Evolutionary conservation across 495 filamentous ascomycete species (phyloP).

Genomic region (Aspergillus baeticus): DNA sequence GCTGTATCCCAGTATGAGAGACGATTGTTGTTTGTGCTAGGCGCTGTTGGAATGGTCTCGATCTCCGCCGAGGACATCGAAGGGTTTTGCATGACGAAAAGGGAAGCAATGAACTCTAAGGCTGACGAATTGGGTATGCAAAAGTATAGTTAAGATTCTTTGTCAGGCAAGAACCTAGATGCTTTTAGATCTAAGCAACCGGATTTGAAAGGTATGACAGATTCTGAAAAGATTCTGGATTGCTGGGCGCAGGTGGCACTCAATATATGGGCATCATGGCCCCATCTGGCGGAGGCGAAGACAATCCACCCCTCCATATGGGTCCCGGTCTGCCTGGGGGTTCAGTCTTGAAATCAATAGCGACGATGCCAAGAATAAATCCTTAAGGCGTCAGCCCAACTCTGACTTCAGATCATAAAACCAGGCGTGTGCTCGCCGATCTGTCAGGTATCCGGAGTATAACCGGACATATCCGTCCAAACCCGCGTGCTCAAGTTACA

Average conservation of each 20-base stretch:
- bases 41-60: not conserved
- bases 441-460: constrained; percentile 13
- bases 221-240: constrained; percentile 2
- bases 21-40: constrained; percentile 11
- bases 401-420: constrained; percentile 6
- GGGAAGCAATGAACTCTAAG: not conserved
- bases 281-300: constrained; percentile 3
- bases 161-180: not conserved
- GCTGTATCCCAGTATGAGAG: constrained; percentile 18
- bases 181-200: not conserved
- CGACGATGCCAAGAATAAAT: constrained; percentile 8
- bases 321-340: not conserved
- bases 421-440: constrained; percentile 5
- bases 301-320: constrained; percentile 3
- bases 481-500: constrained; percentile 16
- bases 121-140: not conserved
- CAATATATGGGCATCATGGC: constrained; percentile 13
- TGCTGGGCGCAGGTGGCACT: constrained; percentile 6
- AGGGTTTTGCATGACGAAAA: constrained; percentile 9
- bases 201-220: not conserved
- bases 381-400: constrained; percentile 13
- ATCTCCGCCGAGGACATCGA: constrained; percentile 5
- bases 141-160: constrained; percentile 4
- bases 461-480: constrained; percentile 6
- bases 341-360: constrained; percentile 8